Base-by-base conservation (phyloP, 2,329 filamentous ascomycete species). In the Ascochyta clinopodiicola region DNA sequence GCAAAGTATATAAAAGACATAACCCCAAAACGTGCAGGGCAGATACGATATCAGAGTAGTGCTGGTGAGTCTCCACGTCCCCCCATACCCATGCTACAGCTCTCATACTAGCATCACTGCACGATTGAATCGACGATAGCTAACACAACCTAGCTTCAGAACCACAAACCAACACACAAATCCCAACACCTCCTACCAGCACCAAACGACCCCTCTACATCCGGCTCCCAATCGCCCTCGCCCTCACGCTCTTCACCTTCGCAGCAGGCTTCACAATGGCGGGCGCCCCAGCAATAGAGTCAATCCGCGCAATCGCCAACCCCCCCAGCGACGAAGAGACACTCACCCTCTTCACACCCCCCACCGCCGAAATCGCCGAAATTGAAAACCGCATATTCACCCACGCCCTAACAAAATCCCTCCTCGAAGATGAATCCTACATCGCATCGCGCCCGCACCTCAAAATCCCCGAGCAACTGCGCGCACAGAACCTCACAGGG, bases 371-470 rank as follows among this genome's bases (percentile, higher is more conserved):
- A 78, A 44, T 77, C 73, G 60, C 74, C 21, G 82, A 84, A 59
- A 85, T 96, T 66, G 89, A 97, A 63, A 81, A 86, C 8, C 84
- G 85, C 69, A 91, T 98, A 74, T 84, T 87, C 69, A 84, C 81
- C 40, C 92, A 95, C 78, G 88, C 91, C 1, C 74, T 96, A n/a
- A 83, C 89, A 4, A 73, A 81, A n/a, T 80, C 84, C 37, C 80
- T 98, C 44, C 88, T 93, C 42, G 76, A 77, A 17, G 82, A 90
- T 66, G 80, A 86, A 0, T 84, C 84, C 24, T 89, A 88, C 75
- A 83, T 80, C 31, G 92, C 96, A 75, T 88, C 89, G 31, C 85
- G 95, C 36, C 94, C 94, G 10, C 92, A 96, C 72, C 80, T 97
- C 72, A 95, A 93, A 77, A 89, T 97, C 70, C 92, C 94, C 0